Evolutionary conservation across 495 filamentous ascomycete genomes (phyloP).

Genomic region (Tuber microsphaerosporum): DNA sequence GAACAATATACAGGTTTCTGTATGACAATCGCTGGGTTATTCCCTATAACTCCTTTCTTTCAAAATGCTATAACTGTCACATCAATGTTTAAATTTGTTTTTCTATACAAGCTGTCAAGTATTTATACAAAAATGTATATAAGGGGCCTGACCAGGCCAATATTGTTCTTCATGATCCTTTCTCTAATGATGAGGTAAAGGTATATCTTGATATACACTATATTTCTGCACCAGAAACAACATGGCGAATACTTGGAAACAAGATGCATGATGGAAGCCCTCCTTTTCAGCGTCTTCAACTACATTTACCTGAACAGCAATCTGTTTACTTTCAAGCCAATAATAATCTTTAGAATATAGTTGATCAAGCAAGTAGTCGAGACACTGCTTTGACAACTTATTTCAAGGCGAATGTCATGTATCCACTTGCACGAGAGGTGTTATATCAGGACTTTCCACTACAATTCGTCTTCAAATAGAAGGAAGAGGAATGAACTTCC

Average conservation of each 20-base stretch:
- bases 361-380: not conserved
- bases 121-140: not conserved
- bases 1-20: too few species aligned
- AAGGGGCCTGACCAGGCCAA: not conserved
- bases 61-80: too few species aligned
- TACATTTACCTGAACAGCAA: not conserved
- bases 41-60: too few species aligned
- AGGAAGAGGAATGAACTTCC: not conserved
- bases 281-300: not conserved
- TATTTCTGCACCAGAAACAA: not conserved
- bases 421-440: not conserved
- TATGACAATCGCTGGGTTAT: too few species aligned
- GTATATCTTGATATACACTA: not conserved
- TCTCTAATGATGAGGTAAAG: not conserved
- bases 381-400: not conserved
- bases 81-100: too few species aligned
- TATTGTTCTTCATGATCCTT: not conserved
- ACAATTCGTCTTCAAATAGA: not conserved
- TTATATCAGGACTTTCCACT: not conserved
- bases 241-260: not conserved
- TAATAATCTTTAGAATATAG: not conserved
- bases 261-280: not conserved
- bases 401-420: not conserved
- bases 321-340: not conserved
- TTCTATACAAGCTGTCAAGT: not conserved